Percentiles rank a stretch among this genome's conserved stretches.
phyloP scores from a whole-genome alignment of 2,329 filamentous ascomycete species.

The Apiospora marii region DNA sequence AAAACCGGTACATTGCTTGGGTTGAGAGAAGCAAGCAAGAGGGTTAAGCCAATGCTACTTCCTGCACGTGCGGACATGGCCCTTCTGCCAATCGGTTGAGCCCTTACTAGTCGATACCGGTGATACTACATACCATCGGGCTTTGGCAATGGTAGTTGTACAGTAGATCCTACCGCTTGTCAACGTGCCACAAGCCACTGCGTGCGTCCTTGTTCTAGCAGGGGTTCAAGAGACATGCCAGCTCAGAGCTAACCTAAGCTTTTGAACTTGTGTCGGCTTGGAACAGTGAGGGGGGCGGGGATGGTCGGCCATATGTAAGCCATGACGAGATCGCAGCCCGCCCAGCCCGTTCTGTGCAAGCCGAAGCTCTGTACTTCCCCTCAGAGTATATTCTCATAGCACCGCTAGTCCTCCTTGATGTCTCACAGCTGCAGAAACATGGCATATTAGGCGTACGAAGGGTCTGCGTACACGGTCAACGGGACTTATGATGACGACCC shows the following conservation, averaged over 20 bases:
- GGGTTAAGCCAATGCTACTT: not conserved
- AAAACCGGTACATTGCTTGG: constrained; percentile 13
- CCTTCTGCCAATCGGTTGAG: not conserved
- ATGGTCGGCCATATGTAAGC: not conserved
- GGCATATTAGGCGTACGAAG: not conserved
- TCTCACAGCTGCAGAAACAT: not conserved
- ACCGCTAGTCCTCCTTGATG: not conserved
- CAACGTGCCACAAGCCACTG: not conserved
- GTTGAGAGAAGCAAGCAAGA: not conserved
- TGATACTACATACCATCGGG: not conserved
- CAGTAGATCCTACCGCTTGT: not conserved
- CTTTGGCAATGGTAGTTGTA: not conserved
- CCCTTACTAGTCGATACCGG: not conserved
- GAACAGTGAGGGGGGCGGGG: not conserved
- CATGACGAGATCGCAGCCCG: not conserved
- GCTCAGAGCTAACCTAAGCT: constrained; percentile 12
- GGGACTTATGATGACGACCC: not conserved
- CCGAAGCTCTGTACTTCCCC: not conserved
- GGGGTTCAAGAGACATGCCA: constrained; percentile 18
- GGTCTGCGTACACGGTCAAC: not conserved
- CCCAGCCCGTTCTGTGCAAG: constrained; percentile 1
- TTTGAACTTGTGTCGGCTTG: not conserved
- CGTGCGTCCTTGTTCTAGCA: not conserved
- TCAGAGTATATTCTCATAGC: not conserved
- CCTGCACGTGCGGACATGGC: not conserved